Base-by-base conservation (phyloP, 108 stramenopile genomes). In the Nitzschia sp. region DNA sequence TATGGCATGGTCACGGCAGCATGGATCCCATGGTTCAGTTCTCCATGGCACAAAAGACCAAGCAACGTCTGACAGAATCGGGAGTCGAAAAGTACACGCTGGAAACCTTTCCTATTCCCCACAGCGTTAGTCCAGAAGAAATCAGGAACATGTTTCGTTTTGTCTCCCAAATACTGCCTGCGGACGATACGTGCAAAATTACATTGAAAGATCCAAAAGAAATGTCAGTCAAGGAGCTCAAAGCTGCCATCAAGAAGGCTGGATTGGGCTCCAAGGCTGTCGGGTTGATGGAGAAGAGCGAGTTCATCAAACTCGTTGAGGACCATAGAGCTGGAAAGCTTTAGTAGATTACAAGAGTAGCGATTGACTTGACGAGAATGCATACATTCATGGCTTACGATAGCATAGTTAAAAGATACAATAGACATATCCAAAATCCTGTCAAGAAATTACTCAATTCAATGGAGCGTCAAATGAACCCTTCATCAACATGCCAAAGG, bases 211-310 rank as follows among this genome's bases (percentile, higher is more conserved):
- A 92, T 74, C 89, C 92, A 9, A 63, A 61, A 26, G 89, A 90
- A 6, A 97, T 97, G 96, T 82, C 79, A 38, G 74, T 97, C 33
- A 95, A 94, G 74, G 96, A 97, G 64, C 84, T 97, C 54, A 95
- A 95, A 84, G 92, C 74, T 5, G 96, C 92, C 11, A 95, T 97
- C 59, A 71, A 66, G n/a, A 88, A 89, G 71, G 95, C 92, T 19
- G 92, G 95, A 3, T 72, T 92, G 59, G 76, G 79, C 1, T 69
- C 46, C 45, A 70, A 94, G 78, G 85, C 94, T 21, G 76, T 95
- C 33, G 92, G 98, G 33, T 68, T 98, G n/a, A 86, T 91, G 90
- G 92, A 98, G 75, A 92, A 98, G 79, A 55, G 75, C 46, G 88
- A 98, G 74, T 87, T 96, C 79, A 71, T 96, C 73, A 86, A 94